Evolutionary conservation across 2,329 filamentous ascomycete species (phyloP).

Genomic region (Ophiostoma sp.): DNA sequence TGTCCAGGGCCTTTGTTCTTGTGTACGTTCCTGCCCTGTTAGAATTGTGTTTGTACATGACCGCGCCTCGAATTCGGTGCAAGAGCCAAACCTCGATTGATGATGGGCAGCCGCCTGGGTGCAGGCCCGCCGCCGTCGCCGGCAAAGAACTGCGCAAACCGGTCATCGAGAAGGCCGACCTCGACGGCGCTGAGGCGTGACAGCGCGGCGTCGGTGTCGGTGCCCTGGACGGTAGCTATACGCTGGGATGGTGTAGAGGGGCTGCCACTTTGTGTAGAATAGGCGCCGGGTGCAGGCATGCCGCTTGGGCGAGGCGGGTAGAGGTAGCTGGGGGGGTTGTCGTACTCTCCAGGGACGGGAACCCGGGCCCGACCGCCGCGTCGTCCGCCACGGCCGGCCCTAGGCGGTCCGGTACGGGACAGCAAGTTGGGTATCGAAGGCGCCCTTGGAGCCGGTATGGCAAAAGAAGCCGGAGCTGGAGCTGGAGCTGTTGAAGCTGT

Average conservation of each 20-base stretch:
- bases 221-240: constrained; percentile 76
- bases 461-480: not conserved
- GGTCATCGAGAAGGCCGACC: constrained; percentile 76
- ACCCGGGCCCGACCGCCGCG: not conserved
- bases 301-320: not conserved
- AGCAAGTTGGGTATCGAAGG: constrained; percentile 70
- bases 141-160: constrained; percentile 68
- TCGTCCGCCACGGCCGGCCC: constrained; percentile 28
- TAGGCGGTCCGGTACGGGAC: constrained; percentile 38
- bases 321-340: constrained; percentile 1
- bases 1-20: constrained; percentile 76
- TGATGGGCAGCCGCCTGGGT: constrained; percentile 73
- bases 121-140: constrained; percentile 40
- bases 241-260: constrained; percentile 29
- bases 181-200: constrained; percentile 85
- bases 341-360: not conserved
- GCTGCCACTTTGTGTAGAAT: not conserved
- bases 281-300: not conserved
- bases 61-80: too few species aligned
- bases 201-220: constrained; percentile 84
- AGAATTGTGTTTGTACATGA: too few species aligned
- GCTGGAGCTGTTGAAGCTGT: not conserved
- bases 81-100: constrained; percentile 59
- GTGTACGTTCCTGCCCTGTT: constrained; percentile 68
- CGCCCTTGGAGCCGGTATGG: constrained; percentile 56